These are phyloP conservation scores for Drosera capensis DNA, from an alignment of 148 eudicot species.

Conservation along the genomic window DNA sequence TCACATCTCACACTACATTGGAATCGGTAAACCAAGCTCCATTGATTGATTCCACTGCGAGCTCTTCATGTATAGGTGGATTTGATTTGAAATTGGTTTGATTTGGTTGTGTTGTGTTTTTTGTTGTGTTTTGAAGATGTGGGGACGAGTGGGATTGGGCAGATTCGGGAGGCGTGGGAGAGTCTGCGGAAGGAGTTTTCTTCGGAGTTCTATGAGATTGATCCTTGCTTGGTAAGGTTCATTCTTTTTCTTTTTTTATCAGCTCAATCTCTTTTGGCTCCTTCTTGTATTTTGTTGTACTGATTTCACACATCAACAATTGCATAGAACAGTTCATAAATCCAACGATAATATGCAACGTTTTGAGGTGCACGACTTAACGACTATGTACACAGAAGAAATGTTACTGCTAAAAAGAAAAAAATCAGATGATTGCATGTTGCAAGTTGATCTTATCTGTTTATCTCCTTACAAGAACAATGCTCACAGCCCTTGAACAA, in stretches of 20 bases:
- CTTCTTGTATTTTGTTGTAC: no score
- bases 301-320: no score
- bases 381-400: no score
- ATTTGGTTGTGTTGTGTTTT: slow-evolving; percentile 1
- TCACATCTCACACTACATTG: slow-evolving; percentile 74
- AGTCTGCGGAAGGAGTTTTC: slow-evolving; percentile 64
- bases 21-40: slow-evolving; percentile 40
- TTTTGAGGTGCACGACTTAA: no score
- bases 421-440: no score
- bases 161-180: slow-evolving; percentile 81
- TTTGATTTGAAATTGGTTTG: not conserved
- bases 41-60: not conserved
- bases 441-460: no score
- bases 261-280: not conserved
- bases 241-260: not conserved
- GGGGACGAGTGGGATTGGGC: slow-evolving; percentile 46
- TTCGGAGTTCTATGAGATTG: slow-evolving; percentile 58
- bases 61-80: not conserved
- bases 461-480: no score
- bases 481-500: no score
- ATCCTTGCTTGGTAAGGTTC: slow-evolving; percentile 57
- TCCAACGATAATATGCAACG: no score
- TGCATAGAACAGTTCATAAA: not conserved
- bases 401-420: no score
- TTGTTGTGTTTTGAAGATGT: slow-evolving; percentile 31